Evolutionary conservation across 441 rosid genomes (phyloP).

Genomic region (Melastoma candidum): DNA sequence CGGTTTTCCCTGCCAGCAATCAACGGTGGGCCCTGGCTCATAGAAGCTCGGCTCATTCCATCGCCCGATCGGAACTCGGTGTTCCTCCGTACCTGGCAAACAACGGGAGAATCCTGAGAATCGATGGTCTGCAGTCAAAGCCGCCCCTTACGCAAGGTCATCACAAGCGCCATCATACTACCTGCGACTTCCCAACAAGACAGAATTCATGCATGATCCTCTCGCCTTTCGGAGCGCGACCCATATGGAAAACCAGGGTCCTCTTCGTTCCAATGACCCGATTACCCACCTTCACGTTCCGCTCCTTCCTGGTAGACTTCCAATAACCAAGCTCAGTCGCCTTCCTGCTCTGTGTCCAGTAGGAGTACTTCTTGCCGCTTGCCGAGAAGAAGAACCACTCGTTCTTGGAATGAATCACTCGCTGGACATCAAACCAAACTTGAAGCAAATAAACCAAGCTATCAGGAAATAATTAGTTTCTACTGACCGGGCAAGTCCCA

Average conservation of each 20-base stretch:
- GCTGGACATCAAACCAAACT: slow-evolving; percentile 23
- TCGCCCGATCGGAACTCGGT: slow-evolving; percentile 27
- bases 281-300: slow-evolving; percentile 53
- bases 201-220: slow-evolving; percentile 78
- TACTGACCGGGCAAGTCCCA: slow-evolving; percentile 76
- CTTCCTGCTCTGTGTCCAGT: slow-evolving; percentile 69
- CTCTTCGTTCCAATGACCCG: slow-evolving; percentile 69
- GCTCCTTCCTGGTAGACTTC: slow-evolving; percentile 92
- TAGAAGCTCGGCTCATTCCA: slow-evolving; percentile 14
- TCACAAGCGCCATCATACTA: background rate
- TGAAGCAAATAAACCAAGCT: slow-evolving; percentile 4
- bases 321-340: slow-evolving; percentile 77
- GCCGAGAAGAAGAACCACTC: slow-evolving; percentile 89
- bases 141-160: background rate
- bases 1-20: slow-evolving; percentile 3
- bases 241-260: slow-evolving; percentile 70
- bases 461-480: background rate
- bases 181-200: slow-evolving; percentile 53
- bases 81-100: slow-evolving; percentile 66
- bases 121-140: background rate
- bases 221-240: slow-evolving; percentile 94
- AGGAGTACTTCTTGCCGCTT: slow-evolving; percentile 79
- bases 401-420: slow-evolving; percentile 43
- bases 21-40: slow-evolving; percentile 10
- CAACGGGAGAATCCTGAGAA: slow-evolving; percentile 57